Conservation (phyloP, 1,139 yeast species). For the Hemisphaericaspora subhashii region DNA sequence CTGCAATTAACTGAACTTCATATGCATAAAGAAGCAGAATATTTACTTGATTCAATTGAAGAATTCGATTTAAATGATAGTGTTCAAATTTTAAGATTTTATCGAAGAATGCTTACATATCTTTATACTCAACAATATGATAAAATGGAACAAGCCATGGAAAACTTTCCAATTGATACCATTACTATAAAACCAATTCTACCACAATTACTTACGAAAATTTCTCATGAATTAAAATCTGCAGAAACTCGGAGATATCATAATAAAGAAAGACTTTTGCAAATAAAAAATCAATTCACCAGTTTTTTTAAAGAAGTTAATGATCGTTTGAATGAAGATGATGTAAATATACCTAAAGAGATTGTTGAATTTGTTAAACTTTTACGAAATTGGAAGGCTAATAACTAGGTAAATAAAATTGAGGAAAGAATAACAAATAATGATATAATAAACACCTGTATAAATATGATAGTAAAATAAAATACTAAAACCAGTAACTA, state of each 20-base stretch:
- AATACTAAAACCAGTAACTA: too few relatives aligned
- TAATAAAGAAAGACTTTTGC: conserved; percentile 14
- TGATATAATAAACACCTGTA: not conserved
- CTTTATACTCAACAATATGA: conserved; percentile 15
- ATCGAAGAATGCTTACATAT: conserved; percentile 2
- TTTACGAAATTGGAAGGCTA: conserved; percentile 2
- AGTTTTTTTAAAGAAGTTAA: conserved; percentile 38
- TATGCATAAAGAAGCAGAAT: conserved; percentile 24
- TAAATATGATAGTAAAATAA: too few relatives aligned
- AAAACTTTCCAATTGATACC: conserved; percentile 32
- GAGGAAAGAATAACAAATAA: not conserved
- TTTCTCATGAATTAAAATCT: not conserved
- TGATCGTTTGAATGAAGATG: conserved; percentile 31
- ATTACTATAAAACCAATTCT: conserved; percentile 37
- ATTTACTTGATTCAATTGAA: conserved; percentile 24
- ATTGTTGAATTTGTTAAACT: not conserved
- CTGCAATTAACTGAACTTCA: conserved; percentile 33
- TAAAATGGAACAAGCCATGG: conserved; percentile 21
- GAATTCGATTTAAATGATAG: conserved; percentile 26
- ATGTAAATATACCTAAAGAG: conserved; percentile 19
- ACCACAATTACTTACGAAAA: conserved; percentile 4
- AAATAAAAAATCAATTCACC: conserved; percentile 21
- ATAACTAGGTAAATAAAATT: not conserved
- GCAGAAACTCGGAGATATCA: too few relatives aligned
- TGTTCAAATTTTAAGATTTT: conserved; percentile 25